Percentiles rank a stretch among this genome's conserved stretches.
Evolutionary conservation across 2,329 filamentous ascomycete species (phyloP).

Genomic region (Aureobasidium sp.): DNA sequence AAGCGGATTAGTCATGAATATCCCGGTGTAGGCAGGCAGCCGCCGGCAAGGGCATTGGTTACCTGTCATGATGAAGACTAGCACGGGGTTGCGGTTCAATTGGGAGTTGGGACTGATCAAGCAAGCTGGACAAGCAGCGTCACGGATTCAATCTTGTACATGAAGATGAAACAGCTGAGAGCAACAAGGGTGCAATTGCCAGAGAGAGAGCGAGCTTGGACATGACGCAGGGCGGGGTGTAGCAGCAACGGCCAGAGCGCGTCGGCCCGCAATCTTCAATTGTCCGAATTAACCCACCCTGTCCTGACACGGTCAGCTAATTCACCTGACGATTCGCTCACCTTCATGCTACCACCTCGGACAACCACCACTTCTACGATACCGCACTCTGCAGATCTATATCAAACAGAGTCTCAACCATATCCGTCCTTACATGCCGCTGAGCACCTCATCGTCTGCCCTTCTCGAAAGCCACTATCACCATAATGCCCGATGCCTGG

Average conservation of each 20-base stretch:
- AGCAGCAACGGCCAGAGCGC: background rate
- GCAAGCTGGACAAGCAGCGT: background rate
- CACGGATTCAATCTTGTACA: background rate
- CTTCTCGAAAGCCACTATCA: slow-evolving; percentile 30
- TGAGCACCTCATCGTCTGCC: background rate
- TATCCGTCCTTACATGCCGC: background rate
- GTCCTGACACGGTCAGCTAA: slow-evolving; percentile 25
- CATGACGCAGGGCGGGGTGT: slow-evolving; percentile 2
- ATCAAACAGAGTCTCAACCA: background rate
- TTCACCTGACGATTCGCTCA: slow-evolving; percentile 20
- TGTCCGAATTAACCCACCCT: slow-evolving; percentile 18
- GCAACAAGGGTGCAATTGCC: background rate
- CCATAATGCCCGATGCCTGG: slow-evolving; percentile 66
- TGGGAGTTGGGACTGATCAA: background rate
- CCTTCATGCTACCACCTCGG: background rate
- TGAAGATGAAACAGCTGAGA: background rate
- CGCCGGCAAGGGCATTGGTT: background rate
- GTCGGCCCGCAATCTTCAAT: background rate
- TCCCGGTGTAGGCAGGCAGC: background rate
- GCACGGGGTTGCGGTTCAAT: background rate
- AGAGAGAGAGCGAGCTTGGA: background rate
- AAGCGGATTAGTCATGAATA: slow-evolving; percentile 5
- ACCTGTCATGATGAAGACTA: slow-evolving; percentile 1
- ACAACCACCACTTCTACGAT: background rate
- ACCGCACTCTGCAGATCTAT: background rate